Conservation (phyloP, 768 basidiomycete genomes). For the Porpolomopsis calyptriformis region DNA sequence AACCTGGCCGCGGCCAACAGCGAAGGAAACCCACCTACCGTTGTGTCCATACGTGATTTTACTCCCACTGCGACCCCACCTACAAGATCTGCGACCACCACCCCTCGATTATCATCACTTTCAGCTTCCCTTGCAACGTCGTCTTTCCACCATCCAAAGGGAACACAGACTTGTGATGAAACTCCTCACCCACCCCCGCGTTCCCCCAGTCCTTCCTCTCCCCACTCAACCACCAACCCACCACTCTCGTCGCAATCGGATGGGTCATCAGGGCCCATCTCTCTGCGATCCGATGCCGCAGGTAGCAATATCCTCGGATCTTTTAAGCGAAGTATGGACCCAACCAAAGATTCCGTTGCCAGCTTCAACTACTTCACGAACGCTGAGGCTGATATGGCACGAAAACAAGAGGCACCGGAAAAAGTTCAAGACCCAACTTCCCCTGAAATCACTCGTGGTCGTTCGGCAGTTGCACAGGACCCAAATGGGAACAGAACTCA, state of each 20-base stretch:
- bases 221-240: neutral
- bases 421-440: slow-evolving; percentile 11
- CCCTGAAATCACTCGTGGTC: slow-evolving; percentile 15
- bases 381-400: slow-evolving; percentile 34
- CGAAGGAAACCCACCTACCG: slow-evolving; percentile 16
- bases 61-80: slow-evolving; percentile 37
- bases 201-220: neutral
- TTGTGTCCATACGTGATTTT: slow-evolving; percentile 43
- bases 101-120: slow-evolving; percentile 45
- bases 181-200: slow-evolving; percentile 6
- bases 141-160: slow-evolving; percentile 43
- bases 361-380: slow-evolving; percentile 36
- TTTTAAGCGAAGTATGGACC: slow-evolving; percentile 30
- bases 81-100: slow-evolving; percentile 27
- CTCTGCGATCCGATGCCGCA: slow-evolving; percentile 13
- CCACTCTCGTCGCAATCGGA: slow-evolving; percentile 3
- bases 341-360: slow-evolving; percentile 32
- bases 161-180: slow-evolving; percentile 13
- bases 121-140: slow-evolving; percentile 61
- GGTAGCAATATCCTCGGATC: slow-evolving; percentile 29
- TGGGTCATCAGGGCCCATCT: slow-evolving; percentile 1
- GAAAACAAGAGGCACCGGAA: slow-evolving; percentile 16
- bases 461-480: slow-evolving; percentile 11
- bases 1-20: slow-evolving; percentile 18
- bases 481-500: slow-evolving; percentile 15